Evolutionary conservation across 2,329 filamentous ascomycete genomes (phyloP), one percentile per base, ranked within the genome.

Genomic region (Ceratocystis destructans): DNA sequence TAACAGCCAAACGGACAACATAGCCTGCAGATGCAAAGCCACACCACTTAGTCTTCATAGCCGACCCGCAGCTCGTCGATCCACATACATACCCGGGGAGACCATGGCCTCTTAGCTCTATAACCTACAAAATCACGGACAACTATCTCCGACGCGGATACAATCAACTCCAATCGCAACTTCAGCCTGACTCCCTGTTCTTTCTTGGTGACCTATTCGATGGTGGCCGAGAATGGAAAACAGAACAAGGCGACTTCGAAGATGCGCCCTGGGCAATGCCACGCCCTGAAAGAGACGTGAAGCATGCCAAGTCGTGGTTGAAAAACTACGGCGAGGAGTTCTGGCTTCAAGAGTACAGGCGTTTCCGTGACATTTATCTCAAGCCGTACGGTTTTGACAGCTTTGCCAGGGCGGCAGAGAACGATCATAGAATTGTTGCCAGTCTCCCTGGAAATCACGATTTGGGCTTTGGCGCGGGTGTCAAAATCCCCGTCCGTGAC

Each of bases 181-280:
- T 97, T 15, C 83, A 83, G n/a, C 94, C 94, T 0, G 90, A 96
- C 73, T 92, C 89, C 17, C 79, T 96, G 0, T 84, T 96, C 73
- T 97, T 99, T 73, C 79, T 99, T 0, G 94, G 94, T 6, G 94
- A 99, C 73, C 78, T 99, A 0, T 96, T 99, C 72, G 94, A 99
- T 73, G 94, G 94, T 3, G 94, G 94, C 7, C 83, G 94, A 70
- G 94, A 99, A 78, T 99, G 94, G 94, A 88, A 87, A 70, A 93
- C 92, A 12, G 78, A 76, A 1, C 79, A 79, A 28, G 87, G 83
- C 55, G 75, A 80, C 59, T 84, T 84, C 64, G 76, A 79, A 28
- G 84, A 87, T 69, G 82, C 83, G 0, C 77, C 78, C 69, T 87
- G 84, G 84, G 80, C 80, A 25, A 75, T 75, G 37, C 77, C 75